Evolutionary conservation across 78 protist genomes (phyloP), one percentile per base, ranked within the genome.

Genomic region (Polysphondylium violaceum): DNA sequence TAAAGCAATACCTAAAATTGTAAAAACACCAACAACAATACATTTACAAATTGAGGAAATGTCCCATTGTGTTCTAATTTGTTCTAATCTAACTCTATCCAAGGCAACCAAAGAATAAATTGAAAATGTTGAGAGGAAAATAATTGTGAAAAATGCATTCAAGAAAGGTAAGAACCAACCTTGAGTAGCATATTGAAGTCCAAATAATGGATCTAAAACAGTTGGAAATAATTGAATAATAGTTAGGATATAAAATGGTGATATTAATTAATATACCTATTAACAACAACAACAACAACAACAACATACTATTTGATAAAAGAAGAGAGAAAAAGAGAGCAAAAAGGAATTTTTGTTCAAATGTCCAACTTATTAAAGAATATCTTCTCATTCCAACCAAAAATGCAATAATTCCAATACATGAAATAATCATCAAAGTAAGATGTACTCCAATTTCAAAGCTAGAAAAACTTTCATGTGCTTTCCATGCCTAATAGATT

Each of bases 321-420:
- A 83, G 27, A 23, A 83, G 29, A 17, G 59, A n/a, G 16, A 83
- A 43, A 41, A 83, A 69, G 38, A 83, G 33, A 40, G 40, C 9
- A 43, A 83, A 83, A 41, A 83, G 25, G 61, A 69, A 81, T 69
- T 69, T 83, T 69, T 83, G 91, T 58, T 83, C 91, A 25, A 83
- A 36, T 40, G 91, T 31, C 91, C 91, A 83, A 23, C 27, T 41
- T 6, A 43, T 31, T 23, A 69, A 21, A 23, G 53, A 43, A 58
- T 17, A 59, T 3, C 23, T 21, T 71, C 91, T 67, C 79, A 83
- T 69, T 29, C 59, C 63, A 56, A 71, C 17, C 19, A 83, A 23
- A 31, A 53, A 83, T 33, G 36, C 36, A 56, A 83, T 35, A 35
- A 83, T 36, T n/a, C 51, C 61, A 59, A 67, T 38, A 17, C 61